Percentiles rank a stretch among this genome's conserved stretches.
Conservation (phyloP, 2,329 filamentous ascomycete species). For the Catunica adiposa region DNA sequence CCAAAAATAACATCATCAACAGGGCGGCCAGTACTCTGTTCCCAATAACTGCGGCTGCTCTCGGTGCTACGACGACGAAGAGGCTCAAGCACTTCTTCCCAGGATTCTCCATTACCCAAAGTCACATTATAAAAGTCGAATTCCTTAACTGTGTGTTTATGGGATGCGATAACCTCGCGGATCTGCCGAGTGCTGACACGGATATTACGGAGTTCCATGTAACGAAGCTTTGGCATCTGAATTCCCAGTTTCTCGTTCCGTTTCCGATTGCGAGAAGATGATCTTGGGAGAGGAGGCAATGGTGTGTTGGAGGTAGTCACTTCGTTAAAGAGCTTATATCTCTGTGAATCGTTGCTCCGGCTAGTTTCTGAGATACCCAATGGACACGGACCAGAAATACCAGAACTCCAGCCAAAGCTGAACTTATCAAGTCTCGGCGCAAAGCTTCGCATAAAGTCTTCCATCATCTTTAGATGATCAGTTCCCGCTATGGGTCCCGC, state of each 20-base stretch:
- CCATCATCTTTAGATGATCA: slow-evolving; percentile 62
- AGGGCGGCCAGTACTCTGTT: slow-evolving; percentile 15
- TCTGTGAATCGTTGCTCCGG: background rate
- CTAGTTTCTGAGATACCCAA: slow-evolving; percentile 42
- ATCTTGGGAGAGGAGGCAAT: slow-evolving; percentile 19
- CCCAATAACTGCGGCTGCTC: slow-evolving; percentile 24
- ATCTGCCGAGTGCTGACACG: slow-evolving; percentile 57
- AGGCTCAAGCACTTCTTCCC: slow-evolving; percentile 69
- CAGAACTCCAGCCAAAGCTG: slow-evolving; percentile 62
- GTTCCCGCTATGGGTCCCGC: slow-evolving; percentile 40
- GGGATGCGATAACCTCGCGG: slow-evolving; percentile 47
- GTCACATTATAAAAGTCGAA: slow-evolving; percentile 67
- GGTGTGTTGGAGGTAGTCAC: slow-evolving; percentile 49
- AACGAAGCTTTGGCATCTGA: slow-evolving; percentile 48
- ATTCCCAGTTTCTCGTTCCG: slow-evolving; percentile 22
- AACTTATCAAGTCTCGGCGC: slow-evolving; percentile 50
- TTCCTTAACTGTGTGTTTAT: slow-evolving; percentile 52
- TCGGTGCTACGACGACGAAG: slow-evolving; percentile 29
- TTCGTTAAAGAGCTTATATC: slow-evolving; percentile 39
- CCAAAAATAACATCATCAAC: slow-evolving; percentile 3
- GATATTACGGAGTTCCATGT: slow-evolving; percentile 56
- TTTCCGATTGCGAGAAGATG: slow-evolving; percentile 28
- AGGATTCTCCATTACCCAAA: slow-evolving; percentile 50
- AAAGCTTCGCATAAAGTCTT: slow-evolving; percentile 63
- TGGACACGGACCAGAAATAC: slow-evolving; percentile 54